phyloP scores from a whole-genome alignment of 2,329 filamentous ascomycete genomes.

The Hypomyces perniciosus region DNA sequence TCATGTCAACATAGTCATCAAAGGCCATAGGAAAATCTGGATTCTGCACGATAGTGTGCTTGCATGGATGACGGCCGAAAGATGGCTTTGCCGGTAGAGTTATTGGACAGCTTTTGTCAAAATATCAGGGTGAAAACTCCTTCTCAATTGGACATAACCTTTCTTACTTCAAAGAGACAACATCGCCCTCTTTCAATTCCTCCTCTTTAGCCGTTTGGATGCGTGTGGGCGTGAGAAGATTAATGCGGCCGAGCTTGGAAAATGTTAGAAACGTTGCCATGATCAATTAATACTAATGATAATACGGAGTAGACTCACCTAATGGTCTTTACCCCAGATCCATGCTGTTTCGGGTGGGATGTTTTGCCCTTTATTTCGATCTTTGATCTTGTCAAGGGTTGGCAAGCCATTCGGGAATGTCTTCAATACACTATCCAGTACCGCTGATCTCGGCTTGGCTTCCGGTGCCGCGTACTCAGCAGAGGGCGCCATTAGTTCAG shows the following conservation, averaged over 20 bases:
- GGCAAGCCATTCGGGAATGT: not conserved
- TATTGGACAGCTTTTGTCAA: not conserved
- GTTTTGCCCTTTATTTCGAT: not conserved
- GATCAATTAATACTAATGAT: not conserved
- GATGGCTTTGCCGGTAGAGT: not conserved
- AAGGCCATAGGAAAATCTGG: not conserved
- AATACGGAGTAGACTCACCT: not conserved
- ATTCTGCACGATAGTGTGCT: not conserved
- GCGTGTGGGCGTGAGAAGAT: not conserved
- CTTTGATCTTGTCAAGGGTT: not conserved
- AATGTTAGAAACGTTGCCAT: not conserved
- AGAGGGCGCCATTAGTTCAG: no score
- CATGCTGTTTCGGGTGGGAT: not conserved
- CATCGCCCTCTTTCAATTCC: not conserved
- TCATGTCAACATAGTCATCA: slow-evolving; percentile 39
- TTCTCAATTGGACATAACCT: no score
- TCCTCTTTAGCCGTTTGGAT: not conserved
- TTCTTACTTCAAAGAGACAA: slow-evolving; percentile 2
- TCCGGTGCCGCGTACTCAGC: no score
- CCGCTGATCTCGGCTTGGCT: no score
- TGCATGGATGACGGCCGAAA: not conserved
- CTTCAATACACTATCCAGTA: not conserved
- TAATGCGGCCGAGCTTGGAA: not conserved
- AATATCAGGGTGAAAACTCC: not conserved
- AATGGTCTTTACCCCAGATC: slow-evolving; percentile 3